Evolutionary conservation across 208 protist species (phyloP), one percentile per base, ranked within the genome.

Genomic region (Trypanosoma platydactyli): DNA sequence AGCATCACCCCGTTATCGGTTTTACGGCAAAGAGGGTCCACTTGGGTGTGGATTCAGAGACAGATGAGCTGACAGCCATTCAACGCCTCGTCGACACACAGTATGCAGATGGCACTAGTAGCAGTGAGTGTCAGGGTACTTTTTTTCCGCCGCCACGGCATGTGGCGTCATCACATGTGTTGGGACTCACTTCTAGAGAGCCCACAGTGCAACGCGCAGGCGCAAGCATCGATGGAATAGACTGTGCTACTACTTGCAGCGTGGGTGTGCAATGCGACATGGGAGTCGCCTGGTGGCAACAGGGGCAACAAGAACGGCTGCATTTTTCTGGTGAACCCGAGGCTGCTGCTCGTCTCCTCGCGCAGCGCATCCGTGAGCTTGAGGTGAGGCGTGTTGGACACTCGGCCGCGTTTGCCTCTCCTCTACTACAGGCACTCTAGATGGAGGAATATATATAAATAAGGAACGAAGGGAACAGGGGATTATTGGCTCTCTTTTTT

Each of bases 41-140:
- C 30, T 45, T 42, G 30, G 29, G 16, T 41, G 25, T 29, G 20
- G 48, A 65, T 65, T 30, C 27, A 12, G 30, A 58, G 42, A 24
- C 9, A 6, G 45, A 50, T 30, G 61, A 57, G 6, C 6, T 51
- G 50, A 50, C 38, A 5, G 48, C 49, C 18, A 40, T 71, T 54
- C 52, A 60, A 35, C 54, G 64, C 22, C 44, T 71, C 20, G 53
- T 63, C 35, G 44, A 55, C 38, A 6, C 52, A 50, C 64, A 71
- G 40, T 56, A 67, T 29, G 40, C 29, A 3, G 20, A 56, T 27
- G 29, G 33, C 29, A 48, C 18, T 56, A 1, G 25, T 29, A 56
- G 55, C 33, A 18, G 20, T 18, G 38, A 20, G 3, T 29, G 25
- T 15, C 6, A 3, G 18, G 22, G 42, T 40, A 5, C 4, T 22